Evolutionary conservation across 1,284 basidiomycete species (phyloP).

Genomic region (Malassezia slooffiae): DNA sequence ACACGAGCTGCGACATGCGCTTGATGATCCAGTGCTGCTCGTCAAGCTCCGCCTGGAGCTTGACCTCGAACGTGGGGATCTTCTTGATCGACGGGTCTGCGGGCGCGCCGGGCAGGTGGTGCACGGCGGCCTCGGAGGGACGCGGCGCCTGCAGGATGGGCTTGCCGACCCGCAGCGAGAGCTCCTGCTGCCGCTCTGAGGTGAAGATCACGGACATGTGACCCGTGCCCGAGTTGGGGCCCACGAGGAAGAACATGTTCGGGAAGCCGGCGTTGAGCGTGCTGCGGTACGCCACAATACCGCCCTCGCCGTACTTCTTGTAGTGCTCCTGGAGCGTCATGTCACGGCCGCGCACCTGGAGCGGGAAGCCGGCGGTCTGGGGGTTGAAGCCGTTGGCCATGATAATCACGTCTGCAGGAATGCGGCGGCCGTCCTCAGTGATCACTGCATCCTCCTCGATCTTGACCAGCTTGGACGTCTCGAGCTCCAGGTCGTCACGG

Average conservation of each 20-base stretch:
- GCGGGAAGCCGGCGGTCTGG: constrained; percentile 27
- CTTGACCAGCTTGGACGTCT: constrained; percentile 20
- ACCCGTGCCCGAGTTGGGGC: constrained; percentile 39
- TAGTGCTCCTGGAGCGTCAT: constrained; percentile 32
- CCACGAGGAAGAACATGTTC: constrained; percentile 36
- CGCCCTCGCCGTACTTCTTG: constrained; percentile 31
- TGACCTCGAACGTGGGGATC: constrained; percentile 32
- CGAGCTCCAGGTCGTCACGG: constrained; percentile 30
- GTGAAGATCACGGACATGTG: constrained; percentile 38
- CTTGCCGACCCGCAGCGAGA: constrained; percentile 24
- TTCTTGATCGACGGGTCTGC: constrained; percentile 5
- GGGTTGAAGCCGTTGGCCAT: constrained; percentile 41
- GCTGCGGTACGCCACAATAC: constrained; percentile 30
- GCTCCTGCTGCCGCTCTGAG: constrained; percentile 30
- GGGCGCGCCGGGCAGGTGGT: constrained; percentile 22
- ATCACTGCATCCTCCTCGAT: constrained; percentile 38
- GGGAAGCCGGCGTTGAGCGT: constrained; percentile 36
- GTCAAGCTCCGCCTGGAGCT: constrained; percentile 31
- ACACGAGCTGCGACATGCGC: constrained; percentile 30
- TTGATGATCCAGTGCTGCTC: constrained; percentile 40
- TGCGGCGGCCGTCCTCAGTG: constrained; percentile 25
- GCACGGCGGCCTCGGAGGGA: constrained; percentile 19
- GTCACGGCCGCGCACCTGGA: constrained; percentile 25
- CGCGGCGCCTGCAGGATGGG: constrained; percentile 22
- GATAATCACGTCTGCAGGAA: constrained; percentile 42